Base-by-base conservation (phyloP, 805 yeast species). In the Suhomyces emberorum region DNA sequence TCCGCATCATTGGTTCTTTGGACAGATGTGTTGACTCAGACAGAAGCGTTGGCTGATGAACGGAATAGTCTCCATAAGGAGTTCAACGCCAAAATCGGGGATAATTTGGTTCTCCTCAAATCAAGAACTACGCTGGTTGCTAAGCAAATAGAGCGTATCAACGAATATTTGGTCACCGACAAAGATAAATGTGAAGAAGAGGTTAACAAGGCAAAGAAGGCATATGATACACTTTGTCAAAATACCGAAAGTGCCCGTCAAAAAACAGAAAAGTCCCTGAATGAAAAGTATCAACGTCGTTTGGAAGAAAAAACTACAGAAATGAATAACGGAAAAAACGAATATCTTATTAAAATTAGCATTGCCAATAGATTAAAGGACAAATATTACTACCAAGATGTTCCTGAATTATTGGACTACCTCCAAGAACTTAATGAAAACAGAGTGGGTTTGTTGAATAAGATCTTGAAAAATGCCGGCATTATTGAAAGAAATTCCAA, bases 311-410 rank as follows among this genome's bases (percentile, higher is more conserved):
- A 78, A 46, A 83, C 83, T 52, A 54, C 64, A 4, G 93, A 83
- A 23, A 93, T 93, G 99, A 84, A 88, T 59, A 73, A 74, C 38
- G 79, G 82, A n/a, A 93, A 93, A 59, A 91, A 91, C 61, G 73
- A 74, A 20, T 93, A 93, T 58, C 62, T 93, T 47, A 75, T 93
- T 39, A 78, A 78, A 47, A 81, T 93, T 54, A 84, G 79, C 50
- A 77, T 86, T 18, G 93, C 95, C 35, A 93, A 93, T 61, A 73
- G 98, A 42, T 65, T 89, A 40, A 93, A 93, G 62, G 98, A 91
- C 59, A 93, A 93, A 60, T 88, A 79, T 63, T 89, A 71, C 58
- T 88, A 83, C 55, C 97, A 91, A 63, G 98, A 93, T 58, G 65
- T 88, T 17, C 98, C 98, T 0, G 96, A 89, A 58, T 61, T 87